Base-by-base conservation (phyloP, 176 grass and related monocot species). In the Chrysopogon serrulatus region DNA sequence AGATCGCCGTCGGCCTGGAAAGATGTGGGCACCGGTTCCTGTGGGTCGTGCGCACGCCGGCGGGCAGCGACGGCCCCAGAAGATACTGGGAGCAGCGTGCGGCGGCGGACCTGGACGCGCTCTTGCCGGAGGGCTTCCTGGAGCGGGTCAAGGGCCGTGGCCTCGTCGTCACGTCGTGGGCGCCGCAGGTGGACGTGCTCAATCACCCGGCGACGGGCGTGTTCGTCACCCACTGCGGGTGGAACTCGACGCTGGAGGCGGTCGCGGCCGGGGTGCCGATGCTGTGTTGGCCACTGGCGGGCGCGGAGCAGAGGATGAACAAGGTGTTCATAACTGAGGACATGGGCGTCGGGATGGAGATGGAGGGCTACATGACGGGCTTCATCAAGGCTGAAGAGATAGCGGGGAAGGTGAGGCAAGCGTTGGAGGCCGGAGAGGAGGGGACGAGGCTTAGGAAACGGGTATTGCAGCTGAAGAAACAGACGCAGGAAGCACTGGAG, bases 171-270 rank as follows among this genome's bases (percentile, higher is more conserved):
- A 67, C 74, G 41, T 66, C 73, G 0, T 79, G 81, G 87, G 54
- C 51, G 1, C 87, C 87, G 17, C 87, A 89, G 62, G 68, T 48
- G 59, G 76, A 78, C 6, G 65, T 83, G 11, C 86, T 88, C 1
- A 18, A 6, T 5, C 86, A 88, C 65, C 39, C n/a, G 2, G 81
- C 87, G 0, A 42, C 54, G 4, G 87, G 76, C 19, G 82, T 51
- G 0, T 89, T 89, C 77, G 82, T 89, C 19, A 60, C 87, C 18
- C 87, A 89, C 71, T 85, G 87, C 56, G 87, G 87, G n/a, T 89
- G 87, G 87, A 89, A 85, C 87, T 89, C 87, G 48, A 26, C 37
- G 28, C 76, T 89, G 23, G 87, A 88, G 74, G 70, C 53, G 12
- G 56, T 79, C 30, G 32, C 1, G 30, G 73, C 73, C 8, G 87